These are phyloP conservation scores for Colletotrichum theobromicola DNA, from an alignment of 2,329 filamentous ascomycete species.

Conservation along the genomic window DNA sequence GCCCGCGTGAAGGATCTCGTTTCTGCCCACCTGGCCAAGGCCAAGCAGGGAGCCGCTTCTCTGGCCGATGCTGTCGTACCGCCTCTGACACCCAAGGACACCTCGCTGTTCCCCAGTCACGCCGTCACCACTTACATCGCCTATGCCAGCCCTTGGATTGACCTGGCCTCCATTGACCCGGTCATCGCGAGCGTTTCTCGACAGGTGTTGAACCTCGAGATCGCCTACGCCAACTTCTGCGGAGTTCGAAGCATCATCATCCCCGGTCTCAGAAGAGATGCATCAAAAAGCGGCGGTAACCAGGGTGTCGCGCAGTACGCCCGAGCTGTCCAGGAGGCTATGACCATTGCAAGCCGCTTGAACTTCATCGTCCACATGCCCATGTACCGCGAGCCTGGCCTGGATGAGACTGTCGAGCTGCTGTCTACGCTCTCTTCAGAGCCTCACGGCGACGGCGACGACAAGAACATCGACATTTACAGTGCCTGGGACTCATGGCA, in stretches of 20 bases:
- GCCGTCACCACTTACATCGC: slow-evolving; percentile 77
- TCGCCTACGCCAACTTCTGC: slow-evolving; percentile 95
- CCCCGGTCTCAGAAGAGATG: slow-evolving; percentile 74
- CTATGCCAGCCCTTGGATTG: slow-evolving; percentile 90
- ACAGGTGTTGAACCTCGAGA: slow-evolving; percentile 87
- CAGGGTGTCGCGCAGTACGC: slow-evolving; percentile 76
- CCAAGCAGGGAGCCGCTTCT: slow-evolving; percentile 44
- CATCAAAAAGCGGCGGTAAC: slow-evolving; percentile 54
- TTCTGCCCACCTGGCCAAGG: slow-evolving; percentile 55
- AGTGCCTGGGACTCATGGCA: slow-evolving; percentile 95
- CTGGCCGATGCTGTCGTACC: slow-evolving; percentile 63
- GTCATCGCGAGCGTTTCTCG: slow-evolving; percentile 85
- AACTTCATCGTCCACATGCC: slow-evolving; percentile 82
- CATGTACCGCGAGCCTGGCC: slow-evolving; percentile 77
- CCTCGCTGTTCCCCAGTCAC: slow-evolving; percentile 71
- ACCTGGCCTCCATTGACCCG: slow-evolving; percentile 82
- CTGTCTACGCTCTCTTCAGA: slow-evolving; percentile 49
- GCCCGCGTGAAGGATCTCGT: slow-evolving; percentile 69
- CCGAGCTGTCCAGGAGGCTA: slow-evolving; percentile 80
- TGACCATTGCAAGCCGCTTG: slow-evolving; percentile 76
- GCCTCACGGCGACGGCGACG: slow-evolving; percentile 32
- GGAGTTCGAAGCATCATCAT: slow-evolving; percentile 85
- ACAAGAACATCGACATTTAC: slow-evolving; percentile 69
- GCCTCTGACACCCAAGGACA: slow-evolving; percentile 81
- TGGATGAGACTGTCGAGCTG: slow-evolving; percentile 57